These are phyloP conservation scores for Tetracentron sinense DNA, from an alignment of 164 flowering plant genomes.

Conservation along the genomic window DNA sequence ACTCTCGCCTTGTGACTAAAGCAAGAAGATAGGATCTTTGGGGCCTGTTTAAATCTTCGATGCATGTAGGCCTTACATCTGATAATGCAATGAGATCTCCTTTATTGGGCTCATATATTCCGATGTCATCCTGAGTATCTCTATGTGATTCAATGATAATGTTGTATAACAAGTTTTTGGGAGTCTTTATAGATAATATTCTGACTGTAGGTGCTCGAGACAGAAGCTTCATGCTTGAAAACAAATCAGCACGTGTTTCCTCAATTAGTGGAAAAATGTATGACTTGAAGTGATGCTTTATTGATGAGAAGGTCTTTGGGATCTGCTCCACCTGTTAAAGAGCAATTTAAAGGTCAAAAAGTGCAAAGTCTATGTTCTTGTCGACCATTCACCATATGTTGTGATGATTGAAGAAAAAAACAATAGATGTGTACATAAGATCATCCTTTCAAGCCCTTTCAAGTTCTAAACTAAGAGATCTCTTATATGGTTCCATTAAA, in stretches of 20 bases:
- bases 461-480: no score
- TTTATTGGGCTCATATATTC: slow-evolving; percentile 4
- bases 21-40: slow-evolving; percentile 9
- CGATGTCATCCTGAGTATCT: not conserved
- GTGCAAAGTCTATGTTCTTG: no score
- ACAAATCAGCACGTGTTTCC: slow-evolving; percentile 38
- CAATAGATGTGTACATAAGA: no score
- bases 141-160: not conserved
- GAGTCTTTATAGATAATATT: slow-evolving; percentile 7
- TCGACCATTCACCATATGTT: no score
- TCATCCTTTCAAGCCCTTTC: no score
- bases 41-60: slow-evolving; percentile 10
- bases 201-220: slow-evolving; percentile 19
- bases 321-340: slow-evolving; percentile 35
- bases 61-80: slow-evolving; percentile 8
- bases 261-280: slow-evolving; percentile 35
- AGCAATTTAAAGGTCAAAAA: no score
- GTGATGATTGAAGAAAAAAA: no score
- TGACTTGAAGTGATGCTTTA: slow-evolving; percentile 23
- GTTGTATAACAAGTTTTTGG: not conserved
- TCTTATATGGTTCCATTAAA: no score
- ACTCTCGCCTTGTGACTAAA: slow-evolving; percentile 2
- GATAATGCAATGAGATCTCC: slow-evolving; percentile 22
- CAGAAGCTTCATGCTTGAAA: slow-evolving; percentile 23
- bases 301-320: slow-evolving; percentile 33